phyloP scores from a whole-genome alignment of 306 rosid species.

The Rubus idaeus region DNA sequence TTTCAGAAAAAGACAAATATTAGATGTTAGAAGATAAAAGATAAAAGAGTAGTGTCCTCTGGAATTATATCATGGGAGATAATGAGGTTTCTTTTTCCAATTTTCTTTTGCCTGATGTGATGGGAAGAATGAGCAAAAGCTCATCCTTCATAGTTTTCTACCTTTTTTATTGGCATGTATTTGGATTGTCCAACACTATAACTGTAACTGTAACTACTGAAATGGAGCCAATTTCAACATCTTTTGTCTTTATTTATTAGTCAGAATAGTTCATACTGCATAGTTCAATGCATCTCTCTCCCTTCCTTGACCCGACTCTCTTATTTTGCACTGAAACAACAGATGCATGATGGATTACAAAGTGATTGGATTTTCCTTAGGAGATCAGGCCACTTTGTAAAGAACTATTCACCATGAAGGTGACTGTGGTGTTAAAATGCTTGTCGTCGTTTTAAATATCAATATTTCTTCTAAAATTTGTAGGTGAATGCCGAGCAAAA shows the following conservation, averaged over 20 bases:
- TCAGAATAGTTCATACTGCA: background rate
- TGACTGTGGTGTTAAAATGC: conserved; percentile 6
- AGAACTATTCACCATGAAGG: background rate
- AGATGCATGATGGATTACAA: background rate
- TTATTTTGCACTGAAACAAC: background rate
- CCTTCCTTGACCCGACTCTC: background rate
- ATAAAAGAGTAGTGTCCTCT: too few species aligned
- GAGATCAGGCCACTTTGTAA: background rate
- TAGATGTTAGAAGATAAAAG: background rate
- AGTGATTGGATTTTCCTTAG: background rate
- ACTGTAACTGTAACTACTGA: background rate
- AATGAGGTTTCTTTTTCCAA: too few species aligned
- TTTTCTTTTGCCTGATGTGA: background rate
- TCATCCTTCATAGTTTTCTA: background rate
- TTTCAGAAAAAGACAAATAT: background rate
- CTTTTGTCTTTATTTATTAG: background rate
- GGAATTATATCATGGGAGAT: background rate
- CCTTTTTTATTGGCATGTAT: background rate
- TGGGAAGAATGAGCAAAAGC: background rate
- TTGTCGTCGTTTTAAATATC: background rate
- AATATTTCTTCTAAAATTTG: conserved; percentile 22
- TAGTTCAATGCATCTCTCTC: background rate
- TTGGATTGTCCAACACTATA: background rate
- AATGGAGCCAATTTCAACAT: background rate
- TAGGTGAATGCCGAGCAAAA: conserved; percentile 50